These are phyloP conservation scores for Aegilops bicornis DNA, from an alignment of 176 grass and related monocot species.

Conservation along the genomic window DNA sequence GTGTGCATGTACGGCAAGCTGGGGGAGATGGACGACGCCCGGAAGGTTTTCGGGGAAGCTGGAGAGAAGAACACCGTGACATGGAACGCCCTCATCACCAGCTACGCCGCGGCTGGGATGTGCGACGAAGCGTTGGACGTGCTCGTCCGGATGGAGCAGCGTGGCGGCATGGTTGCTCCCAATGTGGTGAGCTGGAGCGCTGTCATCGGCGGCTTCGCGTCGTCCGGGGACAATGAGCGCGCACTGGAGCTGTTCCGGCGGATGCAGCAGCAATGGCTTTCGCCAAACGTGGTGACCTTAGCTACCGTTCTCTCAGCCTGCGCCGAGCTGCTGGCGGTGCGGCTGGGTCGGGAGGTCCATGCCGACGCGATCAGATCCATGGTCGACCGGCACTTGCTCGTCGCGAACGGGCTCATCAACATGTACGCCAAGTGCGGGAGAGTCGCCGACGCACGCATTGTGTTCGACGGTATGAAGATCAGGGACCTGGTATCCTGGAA, in stretches of 20 bases:
- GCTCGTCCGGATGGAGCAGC: constrained; percentile 39
- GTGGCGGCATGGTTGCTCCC: constrained; percentile 8
- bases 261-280: constrained; percentile 35
- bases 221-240: constrained; percentile 10
- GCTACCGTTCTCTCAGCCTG: constrained; percentile 54
- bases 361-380: constrained; percentile 22
- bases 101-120: constrained; percentile 42
- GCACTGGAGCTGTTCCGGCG: constrained; percentile 53
- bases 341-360: constrained; percentile 54
- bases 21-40: constrained; percentile 30
- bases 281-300: constrained; percentile 43
- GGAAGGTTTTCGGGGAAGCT: constrained; percentile 17
- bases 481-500: constrained; percentile 77
- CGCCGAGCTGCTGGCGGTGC: constrained; percentile 36
- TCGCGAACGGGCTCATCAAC: constrained; percentile 47
- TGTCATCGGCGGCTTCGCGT: constrained; percentile 45
- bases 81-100: constrained; percentile 60
- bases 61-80: constrained; percentile 37
- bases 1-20: constrained; percentile 78
- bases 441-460: neutral
- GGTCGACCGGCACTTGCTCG: constrained; percentile 21
- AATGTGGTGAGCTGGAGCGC: constrained; percentile 70
- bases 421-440: constrained; percentile 61
- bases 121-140: constrained; percentile 36
- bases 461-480: constrained; percentile 40